Evolutionary conservation across 495 filamentous ascomycete species (phyloP).

Genomic region (Opeltia flavorubescens): DNA sequence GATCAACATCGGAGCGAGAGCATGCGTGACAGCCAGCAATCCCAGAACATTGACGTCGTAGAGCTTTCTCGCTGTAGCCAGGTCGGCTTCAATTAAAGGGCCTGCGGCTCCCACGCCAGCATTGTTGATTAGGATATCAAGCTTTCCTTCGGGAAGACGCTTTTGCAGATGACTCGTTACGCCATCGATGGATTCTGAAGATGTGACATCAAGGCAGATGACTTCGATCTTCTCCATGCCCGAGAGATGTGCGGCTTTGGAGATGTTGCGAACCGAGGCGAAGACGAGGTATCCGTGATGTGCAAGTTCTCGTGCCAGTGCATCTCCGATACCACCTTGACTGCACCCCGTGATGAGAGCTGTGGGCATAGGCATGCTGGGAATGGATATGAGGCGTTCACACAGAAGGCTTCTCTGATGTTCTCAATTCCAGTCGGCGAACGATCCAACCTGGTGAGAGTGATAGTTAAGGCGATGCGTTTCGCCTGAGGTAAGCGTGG

Average conservation of each 20-base stretch:
- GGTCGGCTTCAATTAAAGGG: conserved; percentile 23
- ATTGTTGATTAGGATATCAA: conserved; percentile 32
- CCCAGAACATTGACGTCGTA: conserved; percentile 33
- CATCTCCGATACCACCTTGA: conserved; percentile 28
- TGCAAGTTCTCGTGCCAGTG: conserved; percentile 26
- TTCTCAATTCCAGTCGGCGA: no score
- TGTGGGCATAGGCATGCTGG: conserved; percentile 5
- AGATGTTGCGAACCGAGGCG: conserved; percentile 28
- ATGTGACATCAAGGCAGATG: conserved; percentile 24
- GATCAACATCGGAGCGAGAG: conserved; percentile 29
- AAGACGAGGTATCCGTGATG: conserved; percentile 26
- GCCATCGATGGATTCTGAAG: conserved; percentile 17
- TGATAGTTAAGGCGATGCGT: no score
- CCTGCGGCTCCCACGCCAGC: conserved; percentile 21
- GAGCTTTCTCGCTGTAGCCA: conserved; percentile 24
- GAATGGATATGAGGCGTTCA: no score
- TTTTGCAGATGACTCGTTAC: conserved; percentile 6
- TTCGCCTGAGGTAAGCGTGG: no score
- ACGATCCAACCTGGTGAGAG: no score
- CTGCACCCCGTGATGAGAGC: conserved; percentile 35
- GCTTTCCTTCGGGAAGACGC: conserved; percentile 10
- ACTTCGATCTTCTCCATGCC: conserved; percentile 16
- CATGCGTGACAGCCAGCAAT: conserved; percentile 23
- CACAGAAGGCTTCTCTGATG: no score
- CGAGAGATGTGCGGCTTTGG: conserved; percentile 23